Evolutionary conservation across 768 basidiomycete genomes (phyloP), one percentile per base, ranked within the genome.

Genomic region (Suillus paluster): DNA sequence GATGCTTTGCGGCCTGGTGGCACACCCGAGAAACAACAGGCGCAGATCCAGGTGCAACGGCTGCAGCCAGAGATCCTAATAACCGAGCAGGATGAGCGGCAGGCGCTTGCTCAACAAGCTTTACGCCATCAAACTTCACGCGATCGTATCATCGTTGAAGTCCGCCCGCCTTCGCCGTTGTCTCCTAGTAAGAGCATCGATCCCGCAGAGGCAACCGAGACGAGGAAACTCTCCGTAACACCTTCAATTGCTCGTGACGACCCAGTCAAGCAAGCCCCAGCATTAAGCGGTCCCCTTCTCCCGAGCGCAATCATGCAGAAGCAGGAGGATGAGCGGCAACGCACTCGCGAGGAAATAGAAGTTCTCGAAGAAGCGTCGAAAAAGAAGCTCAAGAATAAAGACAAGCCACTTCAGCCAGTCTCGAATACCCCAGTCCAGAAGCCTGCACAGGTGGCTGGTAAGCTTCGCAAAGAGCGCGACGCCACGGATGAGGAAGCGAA

Each of bases 191-290:
- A 62, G 69, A 68, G 77, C 27, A 75, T 88, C 62, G 94, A 95
- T 73, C 89, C 89, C 15, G 81, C 84, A 1, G 86, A 90, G 56
- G 84, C 78, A 7, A 84, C 79, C 2, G 95, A 92, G 70, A 95
- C 94, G 7, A 84, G 84, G 59, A 88, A 91, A 66, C 79, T 95
- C 59, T 89, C 86, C 11, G 87, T 85, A 61, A 96, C 94, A 0
- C 95, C 95, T 1, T 79, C 83, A 2, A 86, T 96, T 23, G 91
- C 87, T 12, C 87, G 90, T 17, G 86, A 85, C 19, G 81, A 75
- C 34, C 80, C 77, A 34, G 67, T 53, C 66, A 71, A 62, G 45
- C 59, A 41, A 48, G 58, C 63, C 21, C 23, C 58, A 27, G 67
- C 57, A 15, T 34, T 58, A 52, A 53, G 36, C 60, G 75, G 64